A percentile compares a stretch with the other conserved stretches of the same genome.
phyloP scores from a whole-genome alignment of 2,329 filamentous ascomycete genomes.

The Exophiala dermatitidis region DNA sequence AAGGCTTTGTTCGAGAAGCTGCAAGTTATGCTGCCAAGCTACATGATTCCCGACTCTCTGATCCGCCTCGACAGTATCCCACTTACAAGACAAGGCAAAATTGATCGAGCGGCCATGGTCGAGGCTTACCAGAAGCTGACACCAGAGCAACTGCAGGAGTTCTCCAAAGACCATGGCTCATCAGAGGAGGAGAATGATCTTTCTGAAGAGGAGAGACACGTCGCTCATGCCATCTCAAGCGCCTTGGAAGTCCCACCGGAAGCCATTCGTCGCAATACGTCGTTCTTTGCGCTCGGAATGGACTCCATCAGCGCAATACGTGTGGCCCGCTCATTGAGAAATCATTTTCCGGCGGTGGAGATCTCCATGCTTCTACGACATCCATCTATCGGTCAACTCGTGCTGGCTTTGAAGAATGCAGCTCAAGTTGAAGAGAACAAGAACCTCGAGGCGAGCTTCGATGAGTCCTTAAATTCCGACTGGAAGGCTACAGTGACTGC shows the following conservation, averaged over 20 bases:
- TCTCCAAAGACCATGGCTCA: conserved; percentile 4
- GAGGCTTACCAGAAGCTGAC: conserved; percentile 44
- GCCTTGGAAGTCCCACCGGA: conserved; percentile 42
- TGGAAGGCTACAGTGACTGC: conserved; percentile 2
- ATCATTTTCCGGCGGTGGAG: conserved; percentile 46
- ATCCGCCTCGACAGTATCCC: conserved; percentile 65
- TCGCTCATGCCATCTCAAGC: conserved; percentile 51
- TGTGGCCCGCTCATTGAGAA: conserved; percentile 53
- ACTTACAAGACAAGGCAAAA: conserved; percentile 66
- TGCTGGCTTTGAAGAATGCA: conserved; percentile 23
- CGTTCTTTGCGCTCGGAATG: conserved; percentile 69
- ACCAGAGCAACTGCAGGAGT: conserved; percentile 39
- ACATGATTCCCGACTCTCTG: conserved; percentile 72
- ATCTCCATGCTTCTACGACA: conserved; percentile 65
- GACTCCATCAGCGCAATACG: conserved; percentile 78
- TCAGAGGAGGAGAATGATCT: conserved; percentile 3
- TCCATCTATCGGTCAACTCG: conserved; percentile 58
- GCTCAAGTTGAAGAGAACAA: background rate
- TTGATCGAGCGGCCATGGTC: conserved; percentile 54
- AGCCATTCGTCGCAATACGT: conserved; percentile 56
- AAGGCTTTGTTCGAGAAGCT: conserved; percentile 50
- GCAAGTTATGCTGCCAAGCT: conserved; percentile 53
- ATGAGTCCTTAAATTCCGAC: background rate
- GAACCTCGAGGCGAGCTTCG: background rate
- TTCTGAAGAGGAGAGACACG: conserved; percentile 45